These are phyloP conservation scores for Cerrena zonata DNA, from an alignment of 1,284 basidiomycete species.

Conservation along the genomic window DNA sequence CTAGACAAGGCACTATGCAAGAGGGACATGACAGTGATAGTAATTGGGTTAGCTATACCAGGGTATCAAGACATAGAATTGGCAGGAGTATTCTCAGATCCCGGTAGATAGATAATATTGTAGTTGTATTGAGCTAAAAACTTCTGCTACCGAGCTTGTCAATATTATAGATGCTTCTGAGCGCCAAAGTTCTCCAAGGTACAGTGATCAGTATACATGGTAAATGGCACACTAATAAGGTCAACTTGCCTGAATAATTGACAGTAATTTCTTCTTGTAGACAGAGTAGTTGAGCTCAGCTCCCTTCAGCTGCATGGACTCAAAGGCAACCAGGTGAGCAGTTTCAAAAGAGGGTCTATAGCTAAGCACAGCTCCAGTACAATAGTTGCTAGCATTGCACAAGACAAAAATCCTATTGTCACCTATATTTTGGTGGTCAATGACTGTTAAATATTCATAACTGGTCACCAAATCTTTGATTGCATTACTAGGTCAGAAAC, in stretches of 20 bases:
- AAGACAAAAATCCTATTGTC: slow-evolving; percentile 23
- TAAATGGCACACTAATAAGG: slow-evolving; percentile 29
- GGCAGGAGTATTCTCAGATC: slow-evolving; percentile 31
- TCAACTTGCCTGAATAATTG: slow-evolving; percentile 16
- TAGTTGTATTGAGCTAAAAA: slow-evolving; percentile 31
- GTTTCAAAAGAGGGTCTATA: slow-evolving; percentile 11
- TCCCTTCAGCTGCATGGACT: too few species aligned
- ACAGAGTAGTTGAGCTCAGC: too few species aligned
- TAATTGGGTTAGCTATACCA: not conserved
- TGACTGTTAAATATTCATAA: slow-evolving; percentile 25
- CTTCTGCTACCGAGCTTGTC: slow-evolving; percentile 35
- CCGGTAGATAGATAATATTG: slow-evolving; percentile 30
- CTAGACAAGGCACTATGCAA: too few species aligned
- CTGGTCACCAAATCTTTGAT: slow-evolving; percentile 32
- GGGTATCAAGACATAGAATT: slow-evolving; percentile 33
- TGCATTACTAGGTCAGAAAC: too few species aligned
- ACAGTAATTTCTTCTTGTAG: too few species aligned
- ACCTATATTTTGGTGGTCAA: slow-evolving; percentile 28
- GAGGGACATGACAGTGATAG: not conserved
- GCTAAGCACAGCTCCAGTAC: slow-evolving; percentile 21
- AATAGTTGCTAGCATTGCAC: slow-evolving; percentile 21
- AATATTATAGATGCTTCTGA: slow-evolving; percentile 29
- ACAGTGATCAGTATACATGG: slow-evolving; percentile 35
- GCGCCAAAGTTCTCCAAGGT: slow-evolving; percentile 33
- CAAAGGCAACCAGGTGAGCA: slow-evolving; percentile 5